phyloP scores from a whole-genome alignment of 352 stramenopile species.

The Phytophthora sojae region DNA sequence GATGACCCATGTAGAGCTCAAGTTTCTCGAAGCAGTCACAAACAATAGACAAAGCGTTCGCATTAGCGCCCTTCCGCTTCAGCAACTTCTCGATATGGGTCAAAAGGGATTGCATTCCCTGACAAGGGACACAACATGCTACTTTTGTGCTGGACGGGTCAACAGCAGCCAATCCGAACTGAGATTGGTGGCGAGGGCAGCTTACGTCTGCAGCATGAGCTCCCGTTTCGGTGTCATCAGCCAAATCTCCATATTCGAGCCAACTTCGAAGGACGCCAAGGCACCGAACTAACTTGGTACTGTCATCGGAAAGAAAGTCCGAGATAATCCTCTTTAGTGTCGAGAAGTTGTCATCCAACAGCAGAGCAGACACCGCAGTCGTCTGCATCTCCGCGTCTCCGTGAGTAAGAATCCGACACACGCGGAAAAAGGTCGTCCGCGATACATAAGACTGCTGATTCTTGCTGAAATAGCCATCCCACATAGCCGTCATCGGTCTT shows the following conservation, averaged over 20 bases:
- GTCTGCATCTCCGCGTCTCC: not conserved
- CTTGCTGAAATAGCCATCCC: not conserved
- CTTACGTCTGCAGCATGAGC: not conserved
- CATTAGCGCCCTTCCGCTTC: not conserved
- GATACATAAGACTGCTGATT: not conserved
- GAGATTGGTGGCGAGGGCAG: not conserved
- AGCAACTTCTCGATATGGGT: slow-evolving; percentile 2
- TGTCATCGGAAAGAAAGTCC: not conserved
- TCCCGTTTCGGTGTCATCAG: too few relatives aligned
- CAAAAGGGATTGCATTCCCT: not conserved
- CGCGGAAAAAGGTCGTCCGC: not conserved
- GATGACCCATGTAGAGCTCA: slow-evolving; percentile 7
- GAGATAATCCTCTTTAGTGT: not conserved
- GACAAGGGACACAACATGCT: not conserved
- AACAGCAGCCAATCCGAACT: not conserved
- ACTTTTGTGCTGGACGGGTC: not conserved
- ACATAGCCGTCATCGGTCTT: not conserved
- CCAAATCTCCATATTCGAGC: not conserved
- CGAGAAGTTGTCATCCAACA: slow-evolving; percentile 4
- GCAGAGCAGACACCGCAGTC: not conserved
- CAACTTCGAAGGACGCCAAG: not conserved
- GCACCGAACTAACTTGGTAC: not conserved
- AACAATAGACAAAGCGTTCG: not conserved
- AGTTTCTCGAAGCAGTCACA: slow-evolving; percentile 9
- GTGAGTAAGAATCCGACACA: not conserved